A percentile compares a stretch with the other conserved stretches of the same genome.
These are phyloP conservation scores for Termitomyces eurrhizus DNA, from an alignment of 768 basidiomycete genomes.

Conservation along the genomic window DNA sequence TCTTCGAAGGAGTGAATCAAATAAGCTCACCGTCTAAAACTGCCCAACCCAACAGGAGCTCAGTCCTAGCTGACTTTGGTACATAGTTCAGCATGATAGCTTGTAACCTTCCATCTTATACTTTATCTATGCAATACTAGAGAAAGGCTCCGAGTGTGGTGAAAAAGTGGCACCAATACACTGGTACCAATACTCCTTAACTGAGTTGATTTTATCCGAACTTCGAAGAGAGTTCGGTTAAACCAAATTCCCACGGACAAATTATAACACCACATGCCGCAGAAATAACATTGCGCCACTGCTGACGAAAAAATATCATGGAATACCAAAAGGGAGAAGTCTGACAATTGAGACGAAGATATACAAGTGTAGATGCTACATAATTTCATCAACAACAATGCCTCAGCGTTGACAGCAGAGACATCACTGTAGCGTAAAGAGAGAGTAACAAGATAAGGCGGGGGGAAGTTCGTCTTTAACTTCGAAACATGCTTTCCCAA, in stretches of 20 bases:
- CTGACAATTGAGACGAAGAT: neutral
- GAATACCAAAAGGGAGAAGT: neutral
- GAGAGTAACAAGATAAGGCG: neutral
- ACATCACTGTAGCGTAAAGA: neutral
- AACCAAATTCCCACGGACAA: constrained; percentile 1
- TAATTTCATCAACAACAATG: neutral
- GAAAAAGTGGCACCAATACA: neutral
- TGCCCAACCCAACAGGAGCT: neutral
- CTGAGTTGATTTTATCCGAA: neutral
- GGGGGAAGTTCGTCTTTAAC: neutral
- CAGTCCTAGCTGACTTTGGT: neutral
- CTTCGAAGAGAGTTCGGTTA: neutral
- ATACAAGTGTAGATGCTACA: neutral
- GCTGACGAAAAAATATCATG: neutral
- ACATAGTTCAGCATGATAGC: neutral
- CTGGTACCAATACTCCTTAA: neutral
- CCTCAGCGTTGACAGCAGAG: neutral
- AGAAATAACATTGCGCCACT: constrained; percentile 8
- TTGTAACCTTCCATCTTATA: neutral
- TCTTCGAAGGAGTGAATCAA: neutral
- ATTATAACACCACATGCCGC: neutral
- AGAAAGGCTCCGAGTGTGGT: neutral
- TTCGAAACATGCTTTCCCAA: neutral
- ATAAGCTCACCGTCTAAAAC: neutral
- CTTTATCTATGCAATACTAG: neutral